Evolutionary conservation across 768 basidiomycete species (phyloP), one percentile per base, ranked within the genome.

Genomic region (Amanita molliuscula): DNA sequence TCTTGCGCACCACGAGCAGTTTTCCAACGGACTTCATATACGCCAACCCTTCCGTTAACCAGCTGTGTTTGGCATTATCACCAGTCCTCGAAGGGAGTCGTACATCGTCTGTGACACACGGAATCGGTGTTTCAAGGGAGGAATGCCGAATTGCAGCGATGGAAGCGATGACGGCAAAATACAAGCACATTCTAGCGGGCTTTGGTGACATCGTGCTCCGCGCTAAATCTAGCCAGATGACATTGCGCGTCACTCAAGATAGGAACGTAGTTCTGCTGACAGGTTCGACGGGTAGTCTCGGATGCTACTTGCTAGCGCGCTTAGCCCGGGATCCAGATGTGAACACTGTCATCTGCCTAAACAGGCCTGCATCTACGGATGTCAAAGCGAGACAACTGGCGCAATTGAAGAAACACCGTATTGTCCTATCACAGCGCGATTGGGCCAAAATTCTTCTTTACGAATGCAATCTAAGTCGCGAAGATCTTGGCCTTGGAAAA

Each of bases 261-360:
- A 36, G 31, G 31, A 36, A 25, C 16, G 48, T 46, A 26, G 61
- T 64, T 11, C 52, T 70, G 3, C 48, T 70, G 42, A 70, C 68
- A 1, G 69, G 69, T 41, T 68, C 69, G 2, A 68, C 69, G 7
- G 69, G 67, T 29, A 67, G 65, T 36, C 54, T 70, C 5, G 69
- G 69, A 2, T 65, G 62, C 42, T 61, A 63, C 53, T 59, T 67
- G 15, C 56, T 69, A 2, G 57, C 64, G 11, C 53, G 56, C 2
- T 54, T 70, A 21, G 59, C 60, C 6, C 48, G 47, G 20, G 61
- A 65, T 51, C 56, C 59, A 2, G 44, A 31, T 3, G 58, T 67
- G n/a, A 51, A 54, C 9, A 61, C 61, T 42, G 56, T 68, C 23
- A 59, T 66, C 8, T 66, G 66, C 40, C 47, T 67, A 35, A 66